Evolutionary conservation across 2,329 filamentous ascomycete species (phyloP), one percentile per base, ranked within the genome.

Genomic region (Botrytis cinerea): DNA sequence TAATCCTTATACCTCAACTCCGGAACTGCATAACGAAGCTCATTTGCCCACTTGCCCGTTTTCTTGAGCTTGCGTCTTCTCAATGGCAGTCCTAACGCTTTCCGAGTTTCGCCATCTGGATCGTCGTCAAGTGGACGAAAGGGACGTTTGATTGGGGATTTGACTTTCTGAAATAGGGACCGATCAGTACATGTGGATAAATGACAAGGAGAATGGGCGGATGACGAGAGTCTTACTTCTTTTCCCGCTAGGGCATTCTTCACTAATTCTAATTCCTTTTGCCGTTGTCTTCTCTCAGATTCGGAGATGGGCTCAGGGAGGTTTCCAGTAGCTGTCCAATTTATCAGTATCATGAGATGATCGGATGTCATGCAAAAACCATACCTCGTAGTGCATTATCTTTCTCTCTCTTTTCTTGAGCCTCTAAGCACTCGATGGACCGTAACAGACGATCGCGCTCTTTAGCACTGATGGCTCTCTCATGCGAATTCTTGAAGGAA

Each of bases 251-350:
- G 68, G 0, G 75, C 74, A 32, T 76, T 75, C 6, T 46, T 62
- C 43, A 74, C 60, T 38, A 59, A 48, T 10, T 72, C 43, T 16
- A 57, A 69, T 20, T 61, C 61, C 4, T 62, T 54, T n/a, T 70
- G 57, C 3, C 74, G 35, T 3, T 64, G 69, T 22, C 66, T 75
- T 51, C 73, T 76, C 54, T 78, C 76, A 2, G 6, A 51, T 7
- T 57, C 43, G 12, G 64, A 64, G 40, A 76, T 66, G 2, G 77
- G 76, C 18, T 75, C 73, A 43, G 76, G 76, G 0, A 78, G 51
- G 1, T 28, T 48, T 5, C 70, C 70, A 16, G 70, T 68, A 14
- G 62, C 70, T 72, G 38, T 22, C n/a, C 6, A 9, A 25, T 9
- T n/a, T 18, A 72, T 63, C 46, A 43, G 22, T 68, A 51, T n/a